Evolutionary conservation across 768 basidiomycete species (phyloP).

Genomic region (Boletus bicolor): DNA sequence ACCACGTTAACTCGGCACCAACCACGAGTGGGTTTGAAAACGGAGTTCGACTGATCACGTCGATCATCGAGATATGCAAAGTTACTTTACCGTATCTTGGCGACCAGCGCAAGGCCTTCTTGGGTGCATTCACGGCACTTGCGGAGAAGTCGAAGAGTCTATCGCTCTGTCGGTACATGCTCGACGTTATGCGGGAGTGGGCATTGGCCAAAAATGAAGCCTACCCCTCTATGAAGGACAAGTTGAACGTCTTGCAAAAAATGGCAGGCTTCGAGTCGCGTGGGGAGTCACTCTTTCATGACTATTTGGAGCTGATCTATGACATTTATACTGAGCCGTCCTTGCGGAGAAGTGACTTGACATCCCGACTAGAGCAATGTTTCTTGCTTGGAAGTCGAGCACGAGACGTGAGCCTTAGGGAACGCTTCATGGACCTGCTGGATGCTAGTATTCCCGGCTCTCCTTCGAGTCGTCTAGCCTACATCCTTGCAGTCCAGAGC

Average conservation of each 20-base stretch:
- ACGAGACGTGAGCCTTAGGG: conserved; percentile 72
- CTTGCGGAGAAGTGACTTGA: conserved; percentile 88
- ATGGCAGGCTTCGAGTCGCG: conserved; percentile 83
- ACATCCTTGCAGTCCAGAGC: conserved; percentile 87
- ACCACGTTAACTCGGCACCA: conserved; percentile 65
- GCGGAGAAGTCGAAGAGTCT: conserved; percentile 87
- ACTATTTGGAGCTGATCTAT: conserved; percentile 85
- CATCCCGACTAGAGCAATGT: conserved; percentile 86
- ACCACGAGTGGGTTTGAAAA: conserved; percentile 51
- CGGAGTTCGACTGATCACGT: conserved; percentile 61
- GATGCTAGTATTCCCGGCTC: conserved; percentile 86
- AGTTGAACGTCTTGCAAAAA: conserved; percentile 81
- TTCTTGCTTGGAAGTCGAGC: conserved; percentile 91
- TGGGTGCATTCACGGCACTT: conserved; percentile 73
- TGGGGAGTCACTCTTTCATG: conserved; percentile 73
- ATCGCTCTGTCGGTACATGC: conserved; percentile 75
- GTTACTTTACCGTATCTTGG: conserved; percentile 75
- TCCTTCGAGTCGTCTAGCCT: conserved; percentile 77
- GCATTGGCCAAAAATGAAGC: conserved; percentile 81
- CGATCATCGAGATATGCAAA: conserved; percentile 86
- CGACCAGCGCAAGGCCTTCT: conserved; percentile 80
- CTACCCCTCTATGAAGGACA: conserved; percentile 94
- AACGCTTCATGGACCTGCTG: conserved; percentile 84
- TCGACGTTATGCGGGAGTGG: conserved; percentile 87
- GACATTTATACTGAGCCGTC: conserved; percentile 90